Conservation (phyloP, 352 stramenopile species). For the Pythium rishiriense region DNA sequence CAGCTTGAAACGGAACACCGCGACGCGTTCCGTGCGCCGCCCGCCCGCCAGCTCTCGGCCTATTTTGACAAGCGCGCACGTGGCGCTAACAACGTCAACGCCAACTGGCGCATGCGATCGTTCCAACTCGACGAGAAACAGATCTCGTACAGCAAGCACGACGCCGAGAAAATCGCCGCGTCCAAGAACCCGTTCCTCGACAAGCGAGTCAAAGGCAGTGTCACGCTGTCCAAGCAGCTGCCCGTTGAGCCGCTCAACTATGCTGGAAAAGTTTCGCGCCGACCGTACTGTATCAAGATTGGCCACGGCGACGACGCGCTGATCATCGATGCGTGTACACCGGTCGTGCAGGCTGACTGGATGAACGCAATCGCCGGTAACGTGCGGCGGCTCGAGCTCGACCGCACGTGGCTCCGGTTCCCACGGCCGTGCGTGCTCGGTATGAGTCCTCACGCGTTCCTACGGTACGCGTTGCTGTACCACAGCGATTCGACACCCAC, state of each 20-base stretch:
- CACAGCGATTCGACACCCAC: conserved; percentile 35
- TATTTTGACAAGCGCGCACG: conserved; percentile 67
- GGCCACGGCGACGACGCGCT: conserved; percentile 48
- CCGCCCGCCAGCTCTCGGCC: conserved; percentile 30
- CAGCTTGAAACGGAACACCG: conserved; percentile 55
- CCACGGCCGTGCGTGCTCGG: conserved; percentile 49
- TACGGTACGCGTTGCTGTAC: conserved; percentile 68
- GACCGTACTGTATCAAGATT: conserved; percentile 67
- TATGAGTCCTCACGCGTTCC: conserved; percentile 58
- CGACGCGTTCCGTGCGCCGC: conserved; percentile 46
- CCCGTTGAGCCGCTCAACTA: conserved; percentile 53
- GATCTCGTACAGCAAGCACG: conserved; percentile 70
- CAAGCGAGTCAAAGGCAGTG: conserved; percentile 42
- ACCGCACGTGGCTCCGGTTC: conserved; percentile 54
- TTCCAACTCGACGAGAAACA: conserved; percentile 46
- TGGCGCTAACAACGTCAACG: conserved; percentile 50
- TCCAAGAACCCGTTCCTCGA: conserved; percentile 65
- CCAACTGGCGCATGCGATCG: conserved; percentile 76
- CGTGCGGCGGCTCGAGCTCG: conserved; percentile 60
- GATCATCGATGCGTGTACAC: conserved; percentile 64
- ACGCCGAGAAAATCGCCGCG: conserved; percentile 42
- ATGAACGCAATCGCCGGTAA: conserved; percentile 62
- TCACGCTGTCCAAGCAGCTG: conserved; percentile 41
- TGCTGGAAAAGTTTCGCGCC: conserved; percentile 58
- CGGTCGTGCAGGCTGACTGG: conserved; percentile 57